Percentiles rank a stretch among this genome's conserved stretches.
Evolutionary conservation across 2,329 filamentous ascomycete genomes (phyloP).

Genomic region (Colletotrichum neosansevieriae): DNA sequence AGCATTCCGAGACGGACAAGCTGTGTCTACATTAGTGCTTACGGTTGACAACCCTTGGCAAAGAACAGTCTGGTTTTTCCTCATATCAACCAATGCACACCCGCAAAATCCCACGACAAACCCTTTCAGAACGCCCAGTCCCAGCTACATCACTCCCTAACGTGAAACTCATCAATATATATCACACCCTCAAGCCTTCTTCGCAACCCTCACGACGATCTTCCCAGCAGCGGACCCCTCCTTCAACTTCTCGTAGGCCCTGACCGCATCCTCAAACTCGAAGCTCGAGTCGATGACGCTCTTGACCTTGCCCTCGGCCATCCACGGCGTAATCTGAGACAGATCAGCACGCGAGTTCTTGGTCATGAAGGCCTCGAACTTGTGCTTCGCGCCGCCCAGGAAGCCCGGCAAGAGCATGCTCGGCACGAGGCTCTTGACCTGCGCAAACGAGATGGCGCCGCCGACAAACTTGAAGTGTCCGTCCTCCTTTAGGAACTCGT

Average conservation of each 20-base stretch:
- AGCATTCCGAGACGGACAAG: neutral
- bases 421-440: conserved; percentile 43
- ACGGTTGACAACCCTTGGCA: neutral
- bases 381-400: conserved; percentile 55
- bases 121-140: too few species aligned
- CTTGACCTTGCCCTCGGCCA: conserved; percentile 69
- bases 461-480: conserved; percentile 66
- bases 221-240: conserved; percentile 71
- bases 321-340: conserved; percentile 63
- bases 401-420: conserved; percentile 49
- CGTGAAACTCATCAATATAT: too few species aligned
- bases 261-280: conserved; percentile 65
- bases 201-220: conserved; percentile 58
- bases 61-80: neutral
- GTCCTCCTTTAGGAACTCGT: conserved; percentile 60
- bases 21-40: conserved; percentile 24
- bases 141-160: too few species aligned
- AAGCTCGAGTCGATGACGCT: conserved; percentile 67
- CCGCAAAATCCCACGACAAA: neutral
- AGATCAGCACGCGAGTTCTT: conserved; percentile 60
- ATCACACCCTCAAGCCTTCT: conserved; percentile 28
- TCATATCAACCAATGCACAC: too few species aligned
- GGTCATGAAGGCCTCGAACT: conserved; percentile 55
- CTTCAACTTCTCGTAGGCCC: conserved; percentile 70
- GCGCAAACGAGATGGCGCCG: conserved; percentile 48